Evolutionary conservation across 305 asterid species (phyloP).

Genomic region (Fraxinus floribunda): DNA sequence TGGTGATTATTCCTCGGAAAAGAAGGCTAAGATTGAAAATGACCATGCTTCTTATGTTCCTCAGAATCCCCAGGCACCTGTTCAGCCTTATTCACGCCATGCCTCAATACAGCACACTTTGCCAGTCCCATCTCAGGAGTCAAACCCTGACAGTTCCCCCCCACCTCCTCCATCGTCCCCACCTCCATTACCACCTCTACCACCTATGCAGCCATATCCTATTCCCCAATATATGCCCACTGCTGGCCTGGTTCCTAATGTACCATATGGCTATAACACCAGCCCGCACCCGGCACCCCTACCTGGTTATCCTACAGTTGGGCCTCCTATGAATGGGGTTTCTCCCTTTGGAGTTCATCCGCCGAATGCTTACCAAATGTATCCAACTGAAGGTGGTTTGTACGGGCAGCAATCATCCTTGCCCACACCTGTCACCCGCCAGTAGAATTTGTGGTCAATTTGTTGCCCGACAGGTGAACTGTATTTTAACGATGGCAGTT

Average conservation of each 20-base stretch:
- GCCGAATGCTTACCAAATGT: constrained; percentile 45
- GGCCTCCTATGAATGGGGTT: constrained; percentile 39
- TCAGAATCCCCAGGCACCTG: constrained; percentile 34
- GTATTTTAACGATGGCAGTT: constrained; percentile 4
- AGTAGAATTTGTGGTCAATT: constrained; percentile 32
- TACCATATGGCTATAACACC: constrained; percentile 45
- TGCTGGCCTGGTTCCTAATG: constrained; percentile 41
- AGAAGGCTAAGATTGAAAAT: constrained; percentile 63
- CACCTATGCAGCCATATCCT: constrained; percentile 71
- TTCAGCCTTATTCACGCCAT: constrained; percentile 30
- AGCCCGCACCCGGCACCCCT: constrained; percentile 40
- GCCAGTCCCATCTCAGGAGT: constrained; percentile 37
- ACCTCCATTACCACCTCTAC: constrained; percentile 53
- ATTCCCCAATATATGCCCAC: constrained; percentile 60
- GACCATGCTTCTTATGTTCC: constrained; percentile 38
- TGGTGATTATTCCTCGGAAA: constrained; percentile 55
- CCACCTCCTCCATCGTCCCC: constrained; percentile 82
- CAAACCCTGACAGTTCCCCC: constrained; percentile 45
- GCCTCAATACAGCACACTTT: constrained; percentile 33
- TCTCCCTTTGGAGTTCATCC: constrained; percentile 40
- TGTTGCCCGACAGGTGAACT: background rate
- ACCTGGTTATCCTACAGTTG: constrained; percentile 40
- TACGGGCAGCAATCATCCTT: constrained; percentile 35
- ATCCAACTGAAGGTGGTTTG: constrained; percentile 56
- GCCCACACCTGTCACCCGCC: constrained; percentile 66